Evolutionary conservation across 139 green algal genomes (phyloP).

Genomic region (Monoraphidium neglectum): DNA sequence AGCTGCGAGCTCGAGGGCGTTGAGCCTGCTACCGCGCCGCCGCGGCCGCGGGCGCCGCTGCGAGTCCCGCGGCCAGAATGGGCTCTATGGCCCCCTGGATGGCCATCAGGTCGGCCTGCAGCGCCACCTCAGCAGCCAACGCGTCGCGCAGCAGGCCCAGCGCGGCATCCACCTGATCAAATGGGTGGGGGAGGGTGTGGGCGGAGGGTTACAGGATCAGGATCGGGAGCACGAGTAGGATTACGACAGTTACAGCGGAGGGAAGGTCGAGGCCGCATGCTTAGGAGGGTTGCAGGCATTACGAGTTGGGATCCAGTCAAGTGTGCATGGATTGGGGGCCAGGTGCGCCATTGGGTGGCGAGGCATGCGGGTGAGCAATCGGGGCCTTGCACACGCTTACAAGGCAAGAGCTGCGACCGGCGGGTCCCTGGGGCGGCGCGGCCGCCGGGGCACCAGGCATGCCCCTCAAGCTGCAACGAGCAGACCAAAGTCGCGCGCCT

Average conservation of each 20-base stretch:
- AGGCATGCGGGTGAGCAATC: background rate
- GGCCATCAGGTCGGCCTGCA: conserved; percentile 50
- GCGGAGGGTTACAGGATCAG: no score
- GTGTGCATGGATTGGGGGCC: background rate
- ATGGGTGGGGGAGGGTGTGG: no score
- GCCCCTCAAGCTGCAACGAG: background rate
- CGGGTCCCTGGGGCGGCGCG: background rate
- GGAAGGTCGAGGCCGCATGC: no score
- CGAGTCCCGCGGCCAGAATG: conserved; percentile 46
- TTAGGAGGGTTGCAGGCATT: background rate
- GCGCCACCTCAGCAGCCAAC: conserved; percentile 59
- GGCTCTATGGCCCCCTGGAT: conserved; percentile 75
- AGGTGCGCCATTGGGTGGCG: background rate
- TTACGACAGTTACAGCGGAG: conserved; percentile 19
- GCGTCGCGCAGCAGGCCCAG: conserved; percentile 51
- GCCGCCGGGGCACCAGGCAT: background rate
- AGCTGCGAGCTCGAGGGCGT: no score
- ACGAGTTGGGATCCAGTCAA: background rate
- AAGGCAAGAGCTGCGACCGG: background rate
- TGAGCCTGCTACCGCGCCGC: background rate
- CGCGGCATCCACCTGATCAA: conserved; percentile 49
- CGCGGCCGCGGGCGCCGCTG: background rate
- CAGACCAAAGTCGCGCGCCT: background rate
- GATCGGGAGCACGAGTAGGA: no score
- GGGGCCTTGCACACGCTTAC: background rate